Conservation (phyloP, 768 basidiomycete species). For the Pisolithus microcarpus region DNA sequence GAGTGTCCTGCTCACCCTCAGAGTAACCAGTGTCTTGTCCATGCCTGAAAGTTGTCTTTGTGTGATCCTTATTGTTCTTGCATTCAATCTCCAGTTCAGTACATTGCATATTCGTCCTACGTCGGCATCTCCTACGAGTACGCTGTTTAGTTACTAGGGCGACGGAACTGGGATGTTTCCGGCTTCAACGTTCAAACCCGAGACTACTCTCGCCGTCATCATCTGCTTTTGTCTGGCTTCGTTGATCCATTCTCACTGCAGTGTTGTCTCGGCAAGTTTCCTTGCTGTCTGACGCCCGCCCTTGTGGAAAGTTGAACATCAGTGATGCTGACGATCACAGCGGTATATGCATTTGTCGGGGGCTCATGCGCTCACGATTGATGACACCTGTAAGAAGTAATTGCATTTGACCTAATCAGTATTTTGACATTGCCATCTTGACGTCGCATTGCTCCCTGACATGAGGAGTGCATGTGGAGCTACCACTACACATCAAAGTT, state of each 20-base stretch:
- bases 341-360: not conserved
- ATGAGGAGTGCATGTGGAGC: slow-evolving; percentile 2
- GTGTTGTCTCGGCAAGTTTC: not conserved
- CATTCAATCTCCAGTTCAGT: not conserved
- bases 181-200: slow-evolving; percentile 2
- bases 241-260: slow-evolving; percentile 10
- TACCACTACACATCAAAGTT: slow-evolving; percentile 4
- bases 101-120: not conserved
- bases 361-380: not conserved
- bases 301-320: not conserved
- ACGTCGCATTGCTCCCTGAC: not conserved
- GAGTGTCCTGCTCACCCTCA: slow-evolving; percentile 31
- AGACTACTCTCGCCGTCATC: slow-evolving; percentile 4
- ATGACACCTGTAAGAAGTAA: not conserved
- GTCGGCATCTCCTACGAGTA: too few species aligned
- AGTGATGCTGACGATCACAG: not conserved
- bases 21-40: slow-evolving; percentile 2
- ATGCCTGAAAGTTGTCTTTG: not conserved
- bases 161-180: too few species aligned
- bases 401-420: not conserved
- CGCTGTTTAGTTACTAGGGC: too few species aligned
- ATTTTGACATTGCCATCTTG: slow-evolving; percentile 7
- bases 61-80: not conserved
- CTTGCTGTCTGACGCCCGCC: not conserved
- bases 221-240: not conserved